These are phyloP conservation scores for Yamadazyma blattariae DNA, from an alignment of 1,139 yeast genomes.

Conservation along the genomic window DNA sequence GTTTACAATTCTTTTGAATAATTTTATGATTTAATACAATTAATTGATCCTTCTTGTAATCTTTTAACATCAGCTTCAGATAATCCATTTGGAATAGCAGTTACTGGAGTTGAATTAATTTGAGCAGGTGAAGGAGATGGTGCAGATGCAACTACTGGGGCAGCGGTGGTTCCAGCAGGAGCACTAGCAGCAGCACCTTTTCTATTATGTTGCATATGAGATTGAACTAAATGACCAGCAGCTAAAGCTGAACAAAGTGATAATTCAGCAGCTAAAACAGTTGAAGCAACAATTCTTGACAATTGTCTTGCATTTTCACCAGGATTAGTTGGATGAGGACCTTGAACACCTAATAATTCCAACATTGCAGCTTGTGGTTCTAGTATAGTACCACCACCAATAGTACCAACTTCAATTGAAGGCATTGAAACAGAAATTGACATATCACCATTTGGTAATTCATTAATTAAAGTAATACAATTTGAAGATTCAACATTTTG, in stretches of 20 bases:
- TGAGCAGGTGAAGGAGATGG: constrained; percentile 2
- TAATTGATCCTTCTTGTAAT: constrained; percentile 66
- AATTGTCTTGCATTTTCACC: constrained; percentile 94
- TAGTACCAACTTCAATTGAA: constrained; percentile 96
- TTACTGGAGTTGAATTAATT: no score
- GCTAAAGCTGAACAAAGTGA: constrained; percentile 94
- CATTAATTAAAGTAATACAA: constrained; percentile 91
- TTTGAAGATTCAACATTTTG: constrained; percentile 97
- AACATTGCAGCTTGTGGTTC: constrained; percentile 98
- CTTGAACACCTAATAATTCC: constrained; percentile 89
- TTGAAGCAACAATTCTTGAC: constrained; percentile 92
- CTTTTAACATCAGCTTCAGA: constrained; percentile 31
- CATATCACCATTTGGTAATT: constrained; percentile 64
- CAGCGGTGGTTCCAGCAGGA: constrained; percentile 9
- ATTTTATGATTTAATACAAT: constrained; percentile 61
- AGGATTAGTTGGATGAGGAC: constrained; percentile 92
- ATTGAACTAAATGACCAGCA: constrained; percentile 96
- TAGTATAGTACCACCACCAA: constrained; percentile 97
- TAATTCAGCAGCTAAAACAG: constrained; percentile 94
- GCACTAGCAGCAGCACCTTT: constrained; percentile 44
- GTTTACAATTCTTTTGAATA: no score
- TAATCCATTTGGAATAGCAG: constrained; percentile 4
- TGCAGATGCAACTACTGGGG: constrained; percentile 14
- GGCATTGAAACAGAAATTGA: constrained; percentile 97
- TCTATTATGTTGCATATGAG: constrained; percentile 96